Base-by-base conservation (phyloP, 371 early-diverging fungal species). In the Mucor racemosus region DNA sequence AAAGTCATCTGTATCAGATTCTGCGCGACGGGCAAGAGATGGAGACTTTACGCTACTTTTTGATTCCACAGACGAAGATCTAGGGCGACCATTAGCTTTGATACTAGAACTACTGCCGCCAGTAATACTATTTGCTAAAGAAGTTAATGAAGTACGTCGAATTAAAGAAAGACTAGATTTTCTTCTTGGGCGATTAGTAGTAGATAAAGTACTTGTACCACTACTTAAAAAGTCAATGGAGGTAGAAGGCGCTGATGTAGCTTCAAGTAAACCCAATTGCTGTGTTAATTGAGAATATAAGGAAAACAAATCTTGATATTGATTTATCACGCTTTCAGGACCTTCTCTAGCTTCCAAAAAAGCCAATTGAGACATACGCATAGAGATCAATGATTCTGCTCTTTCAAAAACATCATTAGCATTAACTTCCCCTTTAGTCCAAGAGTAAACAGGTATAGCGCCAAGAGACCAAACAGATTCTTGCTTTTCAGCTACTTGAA, bases 241-340 rank as follows among this genome's bases (percentile, higher is more conserved):
- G 5, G 33, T 33, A 9, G 14, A 10, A 6, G 61, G 34, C 7
- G 53, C 9, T 1, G 56, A 55, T 9, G 34, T 36, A 1, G 33
- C 8, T 21, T 15, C 31, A 11, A 55, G 1, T 5, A 69, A 21
- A 34, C 64, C 69, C 9, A 69, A 36, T 8, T 64, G 57, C 38
- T 70, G 65, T 48, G 85, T 86, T 7, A 92, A 71, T 57, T 82
- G 82, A 1, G 81, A 84, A 67, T 89, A 91, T 6, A 88, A 76
- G 5, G 78, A 70, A 75, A 92, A 92, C 35, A 92, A 68, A 0
- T 74, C 76, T 53, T 84, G 81, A 57, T 88, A 88, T 13, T 75
- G 76, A 26, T 80, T 73, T 33, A 92, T 65, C 0, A 81, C 74
- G 4, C 80, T 67, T 34, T 87, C 88, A 8, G 84, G 68, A 2